Percentiles rank a stretch among this genome's conserved stretches.
These are phyloP conservation scores for Cladosporium austrohemisphaericum DNA, from an alignment of 2,329 filamentous ascomycete genomes.

Conservation along the genomic window DNA sequence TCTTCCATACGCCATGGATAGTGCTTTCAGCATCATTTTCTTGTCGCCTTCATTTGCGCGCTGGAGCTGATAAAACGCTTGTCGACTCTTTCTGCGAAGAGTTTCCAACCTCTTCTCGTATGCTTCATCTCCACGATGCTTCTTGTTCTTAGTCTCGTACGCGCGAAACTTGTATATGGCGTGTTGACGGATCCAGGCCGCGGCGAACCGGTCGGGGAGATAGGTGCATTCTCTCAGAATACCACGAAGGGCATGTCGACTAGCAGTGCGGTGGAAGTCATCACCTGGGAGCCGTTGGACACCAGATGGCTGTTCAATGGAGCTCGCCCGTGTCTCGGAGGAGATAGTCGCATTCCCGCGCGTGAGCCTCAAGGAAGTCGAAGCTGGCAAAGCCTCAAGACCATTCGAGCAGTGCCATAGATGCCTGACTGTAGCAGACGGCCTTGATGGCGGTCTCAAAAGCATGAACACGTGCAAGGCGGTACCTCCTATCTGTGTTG, in stretches of 20 bases:
- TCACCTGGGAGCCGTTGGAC: not conserved
- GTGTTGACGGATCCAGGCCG: conserved; percentile 48
- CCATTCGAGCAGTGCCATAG: not conserved
- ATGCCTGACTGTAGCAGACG: not conserved
- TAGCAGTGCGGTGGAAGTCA: conserved; percentile 15
- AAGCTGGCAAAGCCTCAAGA: no score
- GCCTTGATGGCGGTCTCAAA: not conserved
- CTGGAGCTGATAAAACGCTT: conserved; percentile 43
- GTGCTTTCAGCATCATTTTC: conserved; percentile 48
- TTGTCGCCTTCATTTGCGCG: conserved; percentile 56
- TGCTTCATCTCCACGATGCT: conserved; percentile 19
- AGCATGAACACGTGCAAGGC: no score
- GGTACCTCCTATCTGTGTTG: no score
- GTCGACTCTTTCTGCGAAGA: conserved; percentile 35
- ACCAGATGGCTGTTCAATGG: no score
- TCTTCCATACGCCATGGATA: conserved; percentile 56
- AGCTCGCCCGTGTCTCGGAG: conserved; percentile 1
- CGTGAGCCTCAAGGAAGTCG: no score
- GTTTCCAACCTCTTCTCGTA: conserved; percentile 16
- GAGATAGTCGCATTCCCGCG: no score
- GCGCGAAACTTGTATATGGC: conserved; percentile 47
- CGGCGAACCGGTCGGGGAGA: conserved; percentile 55
- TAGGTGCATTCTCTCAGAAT: conserved; percentile 59
- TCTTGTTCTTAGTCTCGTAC: conserved; percentile 19
- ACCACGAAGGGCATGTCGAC: conserved; percentile 50